phyloP scores from a whole-genome alignment of 2,329 filamentous ascomycete genomes.

The Hymenoscyphus albidus region DNA sequence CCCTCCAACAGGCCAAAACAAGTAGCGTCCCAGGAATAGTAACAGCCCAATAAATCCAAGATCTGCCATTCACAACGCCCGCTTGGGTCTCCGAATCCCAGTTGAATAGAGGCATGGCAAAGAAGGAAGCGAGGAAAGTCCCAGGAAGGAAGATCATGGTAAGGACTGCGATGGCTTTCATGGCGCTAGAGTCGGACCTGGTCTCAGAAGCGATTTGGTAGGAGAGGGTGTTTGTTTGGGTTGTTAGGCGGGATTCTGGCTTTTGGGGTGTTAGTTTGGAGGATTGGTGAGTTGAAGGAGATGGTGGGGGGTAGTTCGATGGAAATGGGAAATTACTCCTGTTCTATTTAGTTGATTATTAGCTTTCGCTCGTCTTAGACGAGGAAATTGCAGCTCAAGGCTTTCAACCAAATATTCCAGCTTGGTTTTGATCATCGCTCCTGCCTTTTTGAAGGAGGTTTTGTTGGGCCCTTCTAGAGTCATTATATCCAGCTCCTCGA shows the following conservation, averaged over 20 bases:
- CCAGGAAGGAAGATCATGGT: constrained; percentile 16
- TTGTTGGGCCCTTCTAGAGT: background rate
- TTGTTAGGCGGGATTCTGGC: background rate
- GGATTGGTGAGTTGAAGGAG: background rate
- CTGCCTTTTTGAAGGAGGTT: background rate
- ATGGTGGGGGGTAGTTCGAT: background rate
- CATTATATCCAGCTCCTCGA: background rate
- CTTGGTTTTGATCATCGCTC: background rate
- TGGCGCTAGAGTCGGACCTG: constrained; percentile 6
- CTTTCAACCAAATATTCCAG: background rate
- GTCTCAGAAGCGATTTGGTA: constrained; percentile 6
- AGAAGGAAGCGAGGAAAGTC: constrained; percentile 9
- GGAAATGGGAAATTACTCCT: background rate
- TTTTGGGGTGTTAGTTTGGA: background rate
- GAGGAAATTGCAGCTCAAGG: background rate
- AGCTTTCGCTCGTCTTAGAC: background rate
- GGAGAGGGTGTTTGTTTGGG: constrained; percentile 1
- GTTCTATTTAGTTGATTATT: background rate
- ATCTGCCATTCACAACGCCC: background rate
- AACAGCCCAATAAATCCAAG: background rate
- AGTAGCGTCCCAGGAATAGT: background rate
- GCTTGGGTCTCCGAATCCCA: background rate
- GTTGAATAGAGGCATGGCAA: constrained; percentile 13
- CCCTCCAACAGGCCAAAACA: background rate
- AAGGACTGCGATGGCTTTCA: constrained; percentile 17